phyloP scores from a whole-genome alignment of 2,329 filamentous ascomycete species.

The Hypoxylon sp. region DNA sequence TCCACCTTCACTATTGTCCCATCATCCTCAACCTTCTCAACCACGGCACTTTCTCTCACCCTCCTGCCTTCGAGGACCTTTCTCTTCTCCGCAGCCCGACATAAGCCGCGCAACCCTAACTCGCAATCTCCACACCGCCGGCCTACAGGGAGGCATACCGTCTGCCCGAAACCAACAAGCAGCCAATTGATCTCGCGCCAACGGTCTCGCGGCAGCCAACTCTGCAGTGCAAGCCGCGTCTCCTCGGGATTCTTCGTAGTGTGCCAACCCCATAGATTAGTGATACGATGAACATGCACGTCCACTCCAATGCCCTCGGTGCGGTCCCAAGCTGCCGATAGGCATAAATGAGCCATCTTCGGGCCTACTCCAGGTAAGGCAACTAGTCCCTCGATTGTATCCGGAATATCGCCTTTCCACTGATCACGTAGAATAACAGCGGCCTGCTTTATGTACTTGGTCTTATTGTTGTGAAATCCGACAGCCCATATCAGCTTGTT shows the following conservation, averaged over 20 bases:
- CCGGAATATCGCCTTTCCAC: slow-evolving; percentile 82
- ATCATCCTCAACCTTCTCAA: slow-evolving; percentile 40
- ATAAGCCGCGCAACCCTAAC: slow-evolving; percentile 80
- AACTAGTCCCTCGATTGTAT: slow-evolving; percentile 80
- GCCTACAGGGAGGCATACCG: slow-evolving; percentile 84
- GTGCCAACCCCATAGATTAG: slow-evolving; percentile 94
- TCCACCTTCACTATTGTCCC: slow-evolving; percentile 46
- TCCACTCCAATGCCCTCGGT: slow-evolving; percentile 89
- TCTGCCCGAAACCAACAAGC: slow-evolving; percentile 90
- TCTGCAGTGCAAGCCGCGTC: slow-evolving; percentile 79
- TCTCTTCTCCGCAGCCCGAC: slow-evolving; percentile 76
- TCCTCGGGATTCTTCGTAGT: slow-evolving; percentile 85
- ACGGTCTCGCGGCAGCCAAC: slow-evolving; percentile 84
- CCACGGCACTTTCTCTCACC: slow-evolving; percentile 58
- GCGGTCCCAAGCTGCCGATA: slow-evolving; percentile 76
- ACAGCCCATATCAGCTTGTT: slow-evolving; percentile 86
- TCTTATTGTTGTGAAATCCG: slow-evolving; percentile 96
- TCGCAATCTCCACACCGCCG: slow-evolving; percentile 88
- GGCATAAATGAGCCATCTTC: slow-evolving; percentile 93
- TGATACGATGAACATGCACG: slow-evolving; percentile 94
- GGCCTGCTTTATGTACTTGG: slow-evolving; percentile 81
- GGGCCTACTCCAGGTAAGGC: slow-evolving; percentile 88
- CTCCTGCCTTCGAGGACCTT: slow-evolving; percentile 71
- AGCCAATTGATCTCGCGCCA: slow-evolving; percentile 96
- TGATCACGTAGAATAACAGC: slow-evolving; percentile 79